A percentile compares a stretch with the other conserved stretches of the same genome.
Conservation (phyloP, 495 filamentous ascomycete species). For the Neurospora sp. region DNA sequence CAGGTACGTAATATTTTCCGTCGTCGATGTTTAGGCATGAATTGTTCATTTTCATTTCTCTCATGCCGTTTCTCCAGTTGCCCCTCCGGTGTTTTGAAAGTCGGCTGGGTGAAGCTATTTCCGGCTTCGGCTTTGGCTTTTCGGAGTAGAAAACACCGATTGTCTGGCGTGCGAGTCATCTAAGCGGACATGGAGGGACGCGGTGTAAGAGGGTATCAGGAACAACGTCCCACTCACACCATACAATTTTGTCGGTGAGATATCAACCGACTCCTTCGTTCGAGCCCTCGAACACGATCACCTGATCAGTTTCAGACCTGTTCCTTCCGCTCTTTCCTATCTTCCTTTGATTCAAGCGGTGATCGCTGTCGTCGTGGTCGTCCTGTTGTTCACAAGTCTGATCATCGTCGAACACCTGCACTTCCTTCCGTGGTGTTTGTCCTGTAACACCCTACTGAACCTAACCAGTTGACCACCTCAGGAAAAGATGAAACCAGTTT, state of each 20-base stretch:
- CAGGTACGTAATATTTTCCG: background rate
- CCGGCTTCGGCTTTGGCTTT: too few species aligned
- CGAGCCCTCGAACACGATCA: background rate
- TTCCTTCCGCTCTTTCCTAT: background rate
- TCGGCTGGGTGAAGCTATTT: background rate
- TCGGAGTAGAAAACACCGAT: background rate
- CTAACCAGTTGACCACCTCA: background rate
- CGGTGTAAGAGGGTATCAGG: background rate
- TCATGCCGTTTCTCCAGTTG: too few species aligned
- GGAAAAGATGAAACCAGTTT: too few species aligned
- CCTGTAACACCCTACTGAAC: background rate
- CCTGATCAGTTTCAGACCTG: background rate
- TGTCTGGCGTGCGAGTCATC: background rate
- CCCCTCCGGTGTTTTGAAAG: background rate
- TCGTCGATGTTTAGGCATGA: background rate
- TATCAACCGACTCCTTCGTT: background rate
- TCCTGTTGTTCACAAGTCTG: background rate
- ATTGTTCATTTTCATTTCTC: background rate
- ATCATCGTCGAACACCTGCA: too few species aligned
- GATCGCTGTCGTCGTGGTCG: background rate
- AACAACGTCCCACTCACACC: background rate
- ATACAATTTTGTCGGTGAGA: background rate
- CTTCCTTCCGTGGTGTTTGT: background rate
- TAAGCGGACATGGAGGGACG: too few species aligned
- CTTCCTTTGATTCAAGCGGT: background rate